phyloP scores from a whole-genome alignment of 176 grass and related monocot genomes.

The Eleusine indica region DNA sequence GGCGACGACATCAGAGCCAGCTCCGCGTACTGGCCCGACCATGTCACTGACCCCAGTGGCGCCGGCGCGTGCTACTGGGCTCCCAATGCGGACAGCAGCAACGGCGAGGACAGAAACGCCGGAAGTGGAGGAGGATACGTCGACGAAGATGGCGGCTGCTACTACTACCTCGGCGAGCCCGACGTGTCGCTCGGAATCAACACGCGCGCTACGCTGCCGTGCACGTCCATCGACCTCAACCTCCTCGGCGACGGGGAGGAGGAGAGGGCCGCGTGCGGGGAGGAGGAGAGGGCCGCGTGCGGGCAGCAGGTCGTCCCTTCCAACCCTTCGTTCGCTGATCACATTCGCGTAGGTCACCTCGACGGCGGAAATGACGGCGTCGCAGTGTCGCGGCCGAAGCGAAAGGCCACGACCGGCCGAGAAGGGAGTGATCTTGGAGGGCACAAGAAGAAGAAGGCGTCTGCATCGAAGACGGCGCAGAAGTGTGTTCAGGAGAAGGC shows the following conservation, averaged over 20 bases:
- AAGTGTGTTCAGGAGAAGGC: slow-evolving; percentile 15
- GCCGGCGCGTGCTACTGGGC: slow-evolving; percentile 51
- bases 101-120: slow-evolving; percentile 11
- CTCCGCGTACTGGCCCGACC: slow-evolving; percentile 49
- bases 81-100: slow-evolving; percentile 39
- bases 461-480: slow-evolving; percentile 29
- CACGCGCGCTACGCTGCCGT: slow-evolving; percentile 25
- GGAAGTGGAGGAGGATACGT: slow-evolving; percentile 20
- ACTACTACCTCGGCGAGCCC: slow-evolving; percentile 54
- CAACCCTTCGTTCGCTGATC: slow-evolving; percentile 14
- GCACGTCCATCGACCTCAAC: slow-evolving; percentile 51
- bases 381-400: slow-evolving; percentile 35
- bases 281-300: slow-evolving; percentile 33
- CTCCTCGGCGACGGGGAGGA: slow-evolving; percentile 45
- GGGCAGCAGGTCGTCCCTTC: slow-evolving; percentile 16
- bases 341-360: slow-evolving; percentile 10
- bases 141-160: slow-evolving; percentile 36
- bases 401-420: slow-evolving; percentile 40
- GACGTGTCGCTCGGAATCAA: slow-evolving; percentile 60
- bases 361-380: slow-evolving; percentile 30
- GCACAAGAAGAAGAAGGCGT: slow-evolving; percentile 52
- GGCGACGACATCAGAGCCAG: background rate
- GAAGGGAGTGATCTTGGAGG: slow-evolving; percentile 33
- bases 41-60: slow-evolving; percentile 19
- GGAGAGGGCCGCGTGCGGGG: slow-evolving; percentile 6